Evolutionary conservation across 257 asterid genomes (phyloP).

Genomic region (Ehretia macrophylla): DNA sequence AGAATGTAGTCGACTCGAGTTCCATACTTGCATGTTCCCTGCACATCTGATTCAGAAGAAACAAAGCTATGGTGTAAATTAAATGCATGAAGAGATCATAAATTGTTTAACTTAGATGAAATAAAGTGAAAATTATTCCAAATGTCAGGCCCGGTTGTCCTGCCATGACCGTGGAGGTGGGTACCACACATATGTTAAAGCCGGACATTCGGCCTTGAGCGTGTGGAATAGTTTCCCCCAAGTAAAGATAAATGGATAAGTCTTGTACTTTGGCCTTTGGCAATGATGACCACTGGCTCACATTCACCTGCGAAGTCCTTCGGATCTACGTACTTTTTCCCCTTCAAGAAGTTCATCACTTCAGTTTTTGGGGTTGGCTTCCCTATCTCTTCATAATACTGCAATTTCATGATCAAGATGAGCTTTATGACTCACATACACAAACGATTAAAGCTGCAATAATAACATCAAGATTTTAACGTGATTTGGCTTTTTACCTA

Average conservation of each 20-base stretch:
- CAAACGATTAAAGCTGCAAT: too few species aligned
- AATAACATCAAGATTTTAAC: too few species aligned
- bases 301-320: conserved; percentile 77
- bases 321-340: conserved; percentile 61
- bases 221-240: neutral
- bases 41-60: conserved; percentile 54
- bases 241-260: neutral
- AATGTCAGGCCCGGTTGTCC: too few species aligned
- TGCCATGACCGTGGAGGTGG: neutral
- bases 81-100: neutral
- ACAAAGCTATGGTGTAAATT: neutral
- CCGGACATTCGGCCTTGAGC: neutral
- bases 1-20: conserved; percentile 83
- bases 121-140: neutral
- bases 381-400: conserved; percentile 81
- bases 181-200: too few species aligned
- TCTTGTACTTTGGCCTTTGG: conserved; percentile 88
- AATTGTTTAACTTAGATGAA: neutral
- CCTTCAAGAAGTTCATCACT: conserved; percentile 67
- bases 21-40: conserved; percentile 93
- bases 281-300: conserved; percentile 80
- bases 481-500: too few species aligned
- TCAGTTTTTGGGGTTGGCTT: conserved; percentile 80
- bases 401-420: neutral
- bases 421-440: too few species aligned